Percentiles rank a stretch among this genome's conserved stretches.
phyloP scores from a whole-genome alignment of 176 grass and related monocot genomes.

The Calamus simplicifolius region DNA sequence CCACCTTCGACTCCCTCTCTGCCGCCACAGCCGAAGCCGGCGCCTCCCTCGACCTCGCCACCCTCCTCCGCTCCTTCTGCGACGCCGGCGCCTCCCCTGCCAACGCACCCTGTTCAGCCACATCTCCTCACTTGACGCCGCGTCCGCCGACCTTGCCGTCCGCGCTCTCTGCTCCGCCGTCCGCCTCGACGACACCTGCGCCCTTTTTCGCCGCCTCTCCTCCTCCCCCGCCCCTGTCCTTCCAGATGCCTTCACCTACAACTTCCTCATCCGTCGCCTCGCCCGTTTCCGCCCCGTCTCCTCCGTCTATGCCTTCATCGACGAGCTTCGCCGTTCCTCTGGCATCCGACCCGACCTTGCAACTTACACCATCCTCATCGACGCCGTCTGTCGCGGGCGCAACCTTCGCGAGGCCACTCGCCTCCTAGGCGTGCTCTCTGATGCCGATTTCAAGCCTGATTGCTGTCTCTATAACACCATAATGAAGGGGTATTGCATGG shows the following conservation, averaged over 20 bases:
- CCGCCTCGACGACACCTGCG: slow-evolving; percentile 35
- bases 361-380: slow-evolving; percentile 53
- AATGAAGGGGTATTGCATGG: slow-evolving; percentile 68
- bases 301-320: slow-evolving; percentile 49
- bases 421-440: slow-evolving; percentile 43
- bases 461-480: slow-evolving; percentile 75
- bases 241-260: slow-evolving; percentile 40
- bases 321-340: slow-evolving; percentile 23
- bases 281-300: slow-evolving; percentile 40
- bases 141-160: slow-evolving; percentile 33
- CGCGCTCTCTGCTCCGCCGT: slow-evolving; percentile 32
- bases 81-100: slow-evolving; percentile 26
- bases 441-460: slow-evolving; percentile 62
- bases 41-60: slow-evolving; percentile 41
- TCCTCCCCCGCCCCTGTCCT: slow-evolving; percentile 1
- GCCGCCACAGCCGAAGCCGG: slow-evolving; percentile 21
- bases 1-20: slow-evolving; percentile 30
- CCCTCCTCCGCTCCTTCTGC: slow-evolving; percentile 52
- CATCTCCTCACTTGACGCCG: slow-evolving; percentile 26
- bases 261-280: slow-evolving; percentile 64
- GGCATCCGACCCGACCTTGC: slow-evolving; percentile 28
- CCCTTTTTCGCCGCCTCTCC: slow-evolving; percentile 16
- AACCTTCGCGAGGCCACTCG: slow-evolving; percentile 51
- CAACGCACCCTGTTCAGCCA: slow-evolving; percentile 25
- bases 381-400: slow-evolving; percentile 44